Percentiles rank a stretch among this genome's conserved stretches.
Evolutionary conservation across 1,284 basidiomycete species (phyloP).

Genomic region (Ustilago esculenta): DNA sequence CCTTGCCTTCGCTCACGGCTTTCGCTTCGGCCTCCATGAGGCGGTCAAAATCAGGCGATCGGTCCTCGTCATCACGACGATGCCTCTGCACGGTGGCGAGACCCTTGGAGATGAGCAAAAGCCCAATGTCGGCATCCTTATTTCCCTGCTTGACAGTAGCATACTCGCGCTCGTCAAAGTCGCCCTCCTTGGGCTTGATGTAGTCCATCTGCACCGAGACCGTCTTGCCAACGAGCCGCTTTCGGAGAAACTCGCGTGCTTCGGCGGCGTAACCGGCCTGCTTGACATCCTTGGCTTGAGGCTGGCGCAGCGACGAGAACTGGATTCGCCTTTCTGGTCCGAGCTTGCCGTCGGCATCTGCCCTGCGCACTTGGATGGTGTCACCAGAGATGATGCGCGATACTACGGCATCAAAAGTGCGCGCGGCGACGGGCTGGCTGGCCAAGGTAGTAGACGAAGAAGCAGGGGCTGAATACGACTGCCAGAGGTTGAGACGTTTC

Average conservation of each 20-base stretch:
- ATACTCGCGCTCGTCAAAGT: constrained; percentile 59
- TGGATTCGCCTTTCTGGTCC: constrained; percentile 83
- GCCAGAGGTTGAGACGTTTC: constrained; percentile 81
- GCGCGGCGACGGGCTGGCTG: constrained; percentile 39
- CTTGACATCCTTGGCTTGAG: constrained; percentile 77
- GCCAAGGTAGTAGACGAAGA: constrained; percentile 34
- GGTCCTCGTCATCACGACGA: constrained; percentile 90
- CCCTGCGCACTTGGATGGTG: constrained; percentile 73
- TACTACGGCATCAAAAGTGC: constrained; percentile 77
- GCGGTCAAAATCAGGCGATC: constrained; percentile 92
- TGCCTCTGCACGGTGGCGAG: constrained; percentile 89
- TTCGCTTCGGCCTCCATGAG: constrained; percentile 89
- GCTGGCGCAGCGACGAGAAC: constrained; percentile 84
- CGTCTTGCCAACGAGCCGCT: constrained; percentile 55
- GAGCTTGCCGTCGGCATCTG: constrained; percentile 67
- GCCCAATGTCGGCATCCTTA: constrained; percentile 76
- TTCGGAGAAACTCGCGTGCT: constrained; percentile 75
- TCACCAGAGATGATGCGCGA: constrained; percentile 91
- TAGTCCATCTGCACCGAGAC: constrained; percentile 62
- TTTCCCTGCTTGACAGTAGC: constrained; percentile 57
- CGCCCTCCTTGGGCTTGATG: constrained; percentile 59
- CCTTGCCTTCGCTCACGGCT: constrained; percentile 80
- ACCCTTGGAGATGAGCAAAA: constrained; percentile 91
- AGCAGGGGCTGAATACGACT: constrained; percentile 69
- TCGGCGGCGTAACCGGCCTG: constrained; percentile 89